phyloP scores from a whole-genome alignment of 805 yeast genomes.

The Ogataea trehaloabstinens region DNA sequence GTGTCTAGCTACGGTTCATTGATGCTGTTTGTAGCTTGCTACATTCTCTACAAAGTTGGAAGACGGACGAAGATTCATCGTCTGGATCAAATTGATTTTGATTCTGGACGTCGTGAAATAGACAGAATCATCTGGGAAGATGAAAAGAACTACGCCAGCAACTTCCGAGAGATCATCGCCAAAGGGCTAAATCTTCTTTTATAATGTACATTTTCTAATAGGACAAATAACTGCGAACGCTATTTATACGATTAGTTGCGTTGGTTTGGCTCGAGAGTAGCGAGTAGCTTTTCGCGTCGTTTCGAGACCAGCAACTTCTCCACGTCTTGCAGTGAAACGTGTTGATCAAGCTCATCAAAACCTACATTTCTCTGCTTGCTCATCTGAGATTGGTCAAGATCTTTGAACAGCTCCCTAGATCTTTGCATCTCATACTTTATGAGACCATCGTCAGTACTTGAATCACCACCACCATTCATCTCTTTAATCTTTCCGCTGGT shows the following conservation, averaged over 20 bases:
- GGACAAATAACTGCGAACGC: conserved; percentile 30
- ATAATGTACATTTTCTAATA: conserved; percentile 4
- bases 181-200: conserved; percentile 20
- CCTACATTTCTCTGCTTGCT: conserved; percentile 7
- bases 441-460: conserved; percentile 11
- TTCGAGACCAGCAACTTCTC: conserved; percentile 45
- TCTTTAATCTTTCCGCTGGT: conserved; percentile 14
- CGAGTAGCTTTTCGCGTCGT: conserved; percentile 43
- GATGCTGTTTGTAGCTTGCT: conserved; percentile 43
- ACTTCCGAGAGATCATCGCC: conserved; percentile 29
- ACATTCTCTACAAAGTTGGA: conserved; percentile 49
- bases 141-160: conserved; percentile 40
- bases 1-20: conserved; percentile 54
- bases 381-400: background rate
- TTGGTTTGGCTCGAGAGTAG: no score
- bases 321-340: conserved; percentile 37
- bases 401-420: conserved; percentile 21
- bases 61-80: conserved; percentile 65
- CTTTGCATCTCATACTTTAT: conserved; percentile 30
- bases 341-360: conserved; percentile 29
- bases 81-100: conserved; percentile 74
- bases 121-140: conserved; percentile 83
- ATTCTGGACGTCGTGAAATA: conserved; percentile 80
- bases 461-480: conserved; percentile 4
- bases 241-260: no score